A percentile compares a stretch with the other conserved stretches of the same genome.
phyloP scores from a whole-genome alignment of 768 basidiomycete species.

The Kwoniella sp. region DNA sequence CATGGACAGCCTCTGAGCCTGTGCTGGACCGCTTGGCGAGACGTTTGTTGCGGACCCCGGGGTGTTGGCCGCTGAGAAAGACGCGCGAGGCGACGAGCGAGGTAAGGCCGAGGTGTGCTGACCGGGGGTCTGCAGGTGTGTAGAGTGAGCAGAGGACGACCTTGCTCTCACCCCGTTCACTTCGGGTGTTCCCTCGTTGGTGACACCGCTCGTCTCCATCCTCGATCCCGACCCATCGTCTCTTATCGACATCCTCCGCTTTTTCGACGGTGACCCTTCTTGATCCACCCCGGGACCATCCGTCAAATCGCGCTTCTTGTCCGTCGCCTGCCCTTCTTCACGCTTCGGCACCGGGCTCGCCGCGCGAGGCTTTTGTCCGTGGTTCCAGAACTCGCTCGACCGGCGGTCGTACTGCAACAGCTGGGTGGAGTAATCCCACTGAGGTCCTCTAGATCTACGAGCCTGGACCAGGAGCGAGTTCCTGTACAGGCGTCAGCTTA shows the following conservation, averaged over 20 bases:
- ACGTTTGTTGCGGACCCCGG: background rate
- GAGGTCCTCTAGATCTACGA: slow-evolving; percentile 44
- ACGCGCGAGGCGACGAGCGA: background rate
- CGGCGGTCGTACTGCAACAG: slow-evolving; percentile 30
- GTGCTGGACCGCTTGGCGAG: background rate
- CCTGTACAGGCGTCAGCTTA: slow-evolving; percentile 33
- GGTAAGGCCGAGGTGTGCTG: background rate
- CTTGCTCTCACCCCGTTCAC: slow-evolving; percentile 1
- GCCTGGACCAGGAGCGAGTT: slow-evolving; percentile 47
- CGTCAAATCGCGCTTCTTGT: background rate
- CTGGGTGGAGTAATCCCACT: slow-evolving; percentile 50
- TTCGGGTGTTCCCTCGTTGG: background rate
- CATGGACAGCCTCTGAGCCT: background rate
- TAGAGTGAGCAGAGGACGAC: no score
- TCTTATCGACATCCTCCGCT: background rate
- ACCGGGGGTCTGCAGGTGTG: no score
- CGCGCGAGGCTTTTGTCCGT: slow-evolving; percentile 11
- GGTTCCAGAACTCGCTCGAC: slow-evolving; percentile 33
- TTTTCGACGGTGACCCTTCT: background rate
- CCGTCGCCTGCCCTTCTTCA: background rate
- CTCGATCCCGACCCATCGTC: background rate
- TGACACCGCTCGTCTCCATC: background rate
- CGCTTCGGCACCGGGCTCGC: background rate
- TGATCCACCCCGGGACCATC: background rate
- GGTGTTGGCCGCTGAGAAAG: background rate